Evolutionary conservation across 129 eudicot genomes (phyloP), one percentile per base, ranked within the genome.

Genomic region (carrot (Daucus carota)): DNA sequence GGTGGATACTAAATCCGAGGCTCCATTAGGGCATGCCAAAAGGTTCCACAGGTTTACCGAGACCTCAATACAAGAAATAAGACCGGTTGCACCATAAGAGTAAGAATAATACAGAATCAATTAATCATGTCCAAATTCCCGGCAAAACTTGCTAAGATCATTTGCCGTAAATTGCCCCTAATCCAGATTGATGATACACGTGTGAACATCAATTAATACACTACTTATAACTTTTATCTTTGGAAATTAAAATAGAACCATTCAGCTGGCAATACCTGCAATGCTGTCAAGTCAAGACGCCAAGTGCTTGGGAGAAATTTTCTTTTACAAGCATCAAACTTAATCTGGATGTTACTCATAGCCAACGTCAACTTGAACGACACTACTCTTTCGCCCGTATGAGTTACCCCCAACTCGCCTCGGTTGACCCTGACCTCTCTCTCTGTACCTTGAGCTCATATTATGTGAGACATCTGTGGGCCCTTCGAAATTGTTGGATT

Each of bases 371-470:
- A 76, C 80, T 42, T 38, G 81, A 52, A 34, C 73, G 67, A 47
- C 41, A 14, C 86, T 86, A 75, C 86, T 80, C 76, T 81, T 87
- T 47, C 86, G 84, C 75, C 85, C 89, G 75, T 86, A 67, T 38
- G 63, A 84, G 80, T 84, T 91, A 12, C 97, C 92, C 44, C 97
- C 89, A 34, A 88, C 97, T 43, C 90, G 91, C 81, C 84, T 90
- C 31, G 85, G 29, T 31, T 89, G 88, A 77, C 90, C 82, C 43
- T 80, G 85, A 72, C 84, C 92, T 48, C 88, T 84, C 45, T 87
- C 88, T 77, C 74, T 77, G 82, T 82, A 83, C 86, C 83, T 85
- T n/a, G 59, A 75, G 73, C 80, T 82, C 45, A 74, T 76, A 82
- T 80, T 73, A 18, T 81, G 82, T 78, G 85, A 77, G 4, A 76